Percentiles rank a stretch among this genome's conserved stretches.
Evolutionary conservation across 805 yeast genomes (phyloP).

Genomic region (Ogataea angusta): DNA sequence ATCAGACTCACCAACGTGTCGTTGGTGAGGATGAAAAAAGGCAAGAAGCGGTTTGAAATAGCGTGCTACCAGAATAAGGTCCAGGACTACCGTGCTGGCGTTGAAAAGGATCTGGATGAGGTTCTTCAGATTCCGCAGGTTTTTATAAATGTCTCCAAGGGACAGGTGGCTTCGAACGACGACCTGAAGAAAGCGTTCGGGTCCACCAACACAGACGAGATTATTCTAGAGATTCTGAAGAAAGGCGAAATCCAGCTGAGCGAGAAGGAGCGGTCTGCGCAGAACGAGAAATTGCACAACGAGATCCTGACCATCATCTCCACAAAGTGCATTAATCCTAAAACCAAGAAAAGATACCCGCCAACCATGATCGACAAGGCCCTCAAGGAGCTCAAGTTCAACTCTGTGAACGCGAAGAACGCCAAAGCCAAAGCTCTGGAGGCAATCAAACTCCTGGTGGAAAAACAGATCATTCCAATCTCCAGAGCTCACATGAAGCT

Average conservation of each 20-base stretch:
- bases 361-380: constrained; percentile 93
- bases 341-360: constrained; percentile 85
- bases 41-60: constrained; percentile 86
- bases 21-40: constrained; percentile 84
- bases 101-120: constrained; percentile 93
- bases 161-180: constrained; percentile 85
- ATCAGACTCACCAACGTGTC: constrained; percentile 93
- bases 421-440: constrained; percentile 90
- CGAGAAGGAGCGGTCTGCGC: constrained; percentile 86
- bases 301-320: constrained; percentile 81
- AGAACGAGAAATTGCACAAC: constrained; percentile 49
- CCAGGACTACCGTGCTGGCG: constrained; percentile 86
- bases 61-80: constrained; percentile 97
- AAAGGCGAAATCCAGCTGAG: constrained; percentile 95
- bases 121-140: constrained; percentile 96
- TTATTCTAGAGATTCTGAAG: constrained; percentile 75
- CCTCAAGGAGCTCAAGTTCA: constrained; percentile 71
- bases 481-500: constrained; percentile 93
- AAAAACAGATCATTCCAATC: constrained; percentile 83
- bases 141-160: constrained; percentile 88
- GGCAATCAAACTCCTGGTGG: constrained; percentile 74
- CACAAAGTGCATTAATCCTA: constrained; percentile 89
- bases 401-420: constrained; percentile 51
- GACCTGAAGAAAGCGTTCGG: constrained; percentile 75
- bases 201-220: constrained; percentile 67